These are phyloP conservation scores for Lepidium campestre DNA, from an alignment of 441 rosid genomes.

Conservation along the genomic window DNA sequence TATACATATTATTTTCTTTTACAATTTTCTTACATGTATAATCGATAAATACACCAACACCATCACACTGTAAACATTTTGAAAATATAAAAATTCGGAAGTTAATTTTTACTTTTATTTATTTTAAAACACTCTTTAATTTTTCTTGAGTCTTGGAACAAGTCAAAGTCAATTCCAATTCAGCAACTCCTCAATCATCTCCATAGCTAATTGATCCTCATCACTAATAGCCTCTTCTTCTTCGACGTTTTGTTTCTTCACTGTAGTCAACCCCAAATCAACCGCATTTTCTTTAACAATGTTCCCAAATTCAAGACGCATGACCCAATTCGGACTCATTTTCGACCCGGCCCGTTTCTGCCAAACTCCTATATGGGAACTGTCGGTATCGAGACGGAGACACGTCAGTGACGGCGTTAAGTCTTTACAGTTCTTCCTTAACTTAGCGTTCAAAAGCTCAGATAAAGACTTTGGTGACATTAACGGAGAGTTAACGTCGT, in stretches of 20 bases:
- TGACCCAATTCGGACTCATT: slow-evolving; percentile 59
- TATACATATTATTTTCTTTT: neutral
- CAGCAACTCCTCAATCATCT: slow-evolving; percentile 73
- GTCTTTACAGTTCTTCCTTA: slow-evolving; percentile 51
- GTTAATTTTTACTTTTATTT: no score
- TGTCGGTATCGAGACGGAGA: slow-evolving; percentile 71
- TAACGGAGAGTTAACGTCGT: slow-evolving; percentile 23
- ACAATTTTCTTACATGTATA: slow-evolving; percentile 6
- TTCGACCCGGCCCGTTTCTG: slow-evolving; percentile 66
- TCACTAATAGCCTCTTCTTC: slow-evolving; percentile 16
- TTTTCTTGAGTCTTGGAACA: neutral
- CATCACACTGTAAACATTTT: neutral
- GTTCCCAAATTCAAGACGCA: slow-evolving; percentile 54
- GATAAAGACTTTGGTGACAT: slow-evolving; percentile 41
- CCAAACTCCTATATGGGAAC: slow-evolving; percentile 80
- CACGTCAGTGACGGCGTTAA: slow-evolving; percentile 67
- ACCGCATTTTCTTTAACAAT: neutral
- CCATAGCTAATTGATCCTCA: slow-evolving; percentile 48
- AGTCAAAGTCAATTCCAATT: slow-evolving; percentile 35
- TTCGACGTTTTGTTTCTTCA: slow-evolving; percentile 23
- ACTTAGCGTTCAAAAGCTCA: slow-evolving; percentile 54
- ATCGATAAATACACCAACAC: neutral
- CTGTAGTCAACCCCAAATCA: neutral
- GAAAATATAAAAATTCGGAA: neutral
- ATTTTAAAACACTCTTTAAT: neutral